A percentile compares a stretch with the other conserved stretches of the same genome.
These are phyloP conservation scores for Allomyces javanicus DNA, from an alignment of 192 early-diverging fungal species.

Conservation along the genomic window DNA sequence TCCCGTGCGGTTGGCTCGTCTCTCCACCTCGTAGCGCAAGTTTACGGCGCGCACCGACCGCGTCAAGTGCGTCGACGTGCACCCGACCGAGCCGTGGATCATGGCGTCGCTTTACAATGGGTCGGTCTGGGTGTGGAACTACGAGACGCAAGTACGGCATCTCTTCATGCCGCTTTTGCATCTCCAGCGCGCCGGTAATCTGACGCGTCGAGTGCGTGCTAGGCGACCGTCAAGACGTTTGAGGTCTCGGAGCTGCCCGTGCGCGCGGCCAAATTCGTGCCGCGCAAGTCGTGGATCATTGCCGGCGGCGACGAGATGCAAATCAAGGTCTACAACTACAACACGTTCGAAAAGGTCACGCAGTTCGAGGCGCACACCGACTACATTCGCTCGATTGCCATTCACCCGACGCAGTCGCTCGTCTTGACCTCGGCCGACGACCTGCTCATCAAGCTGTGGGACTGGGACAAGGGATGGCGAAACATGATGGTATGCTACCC, in stretches of 20 bases:
- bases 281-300: constrained; percentile 91
- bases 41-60: constrained; percentile 59
- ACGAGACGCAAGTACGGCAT: constrained; percentile 73
- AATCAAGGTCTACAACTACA: constrained; percentile 97
- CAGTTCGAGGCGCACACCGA: constrained; percentile 92
- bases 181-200: neutral
- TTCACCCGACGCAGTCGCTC: constrained; percentile 89
- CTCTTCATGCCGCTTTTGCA: neutral
- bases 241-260: constrained; percentile 90
- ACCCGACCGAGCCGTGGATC: constrained; percentile 97
- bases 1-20: neutral
- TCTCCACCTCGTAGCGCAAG: constrained; percentile 20
- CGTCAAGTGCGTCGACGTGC: constrained; percentile 95
- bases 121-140: constrained; percentile 92
- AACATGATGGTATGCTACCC: constrained; percentile 25
- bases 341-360: constrained; percentile 92
- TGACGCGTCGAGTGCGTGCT: constrained; percentile 3
- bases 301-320: constrained; percentile 96
- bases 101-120: constrained; percentile 92
- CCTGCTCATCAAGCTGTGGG: constrained; percentile 93
- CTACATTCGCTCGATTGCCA: constrained; percentile 88
- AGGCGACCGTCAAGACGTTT: constrained; percentile 88
- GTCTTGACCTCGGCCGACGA: constrained; percentile 91
- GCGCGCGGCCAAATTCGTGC: constrained; percentile 90
- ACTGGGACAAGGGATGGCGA: constrained; percentile 99